These are phyloP conservation scores for Wilcoxina mikolae DNA, from an alignment of 495 filamentous ascomycete species.

Conservation along the genomic window DNA sequence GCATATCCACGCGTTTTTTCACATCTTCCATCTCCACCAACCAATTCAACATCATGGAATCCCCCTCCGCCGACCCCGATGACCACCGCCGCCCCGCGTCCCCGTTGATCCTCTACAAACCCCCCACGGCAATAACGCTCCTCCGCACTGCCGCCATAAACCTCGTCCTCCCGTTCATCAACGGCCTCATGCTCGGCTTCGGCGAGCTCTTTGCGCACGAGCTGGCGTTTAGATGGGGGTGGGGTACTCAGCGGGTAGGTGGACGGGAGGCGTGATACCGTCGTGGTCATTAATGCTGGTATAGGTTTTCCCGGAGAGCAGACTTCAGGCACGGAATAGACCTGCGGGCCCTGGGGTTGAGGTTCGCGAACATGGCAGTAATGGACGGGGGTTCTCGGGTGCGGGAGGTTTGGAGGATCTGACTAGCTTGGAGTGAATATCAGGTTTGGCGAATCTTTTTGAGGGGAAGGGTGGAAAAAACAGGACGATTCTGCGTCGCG, in stretches of 20 bases:
- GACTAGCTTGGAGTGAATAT: slow-evolving; percentile 18
- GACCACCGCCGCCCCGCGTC: slow-evolving; percentile 1
- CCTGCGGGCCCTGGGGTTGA: slow-evolving; percentile 54
- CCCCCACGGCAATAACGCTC: slow-evolving; percentile 71
- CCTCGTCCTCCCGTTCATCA: slow-evolving; percentile 83
- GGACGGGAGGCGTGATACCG: neutral
- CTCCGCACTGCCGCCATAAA: slow-evolving; percentile 88
- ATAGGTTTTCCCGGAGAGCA: slow-evolving; percentile 51
- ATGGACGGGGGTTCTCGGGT: neutral
- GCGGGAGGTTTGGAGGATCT: slow-evolving; percentile 11
- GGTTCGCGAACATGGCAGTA: slow-evolving; percentile 26
- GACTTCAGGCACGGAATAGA: slow-evolving; percentile 33
- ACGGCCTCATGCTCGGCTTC: slow-evolving; percentile 96
- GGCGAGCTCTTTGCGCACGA: slow-evolving; percentile 95
- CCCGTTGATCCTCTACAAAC: slow-evolving; percentile 69
- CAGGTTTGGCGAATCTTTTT: neutral
- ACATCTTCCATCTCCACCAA: too few relatives aligned
- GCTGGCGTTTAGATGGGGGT: slow-evolving; percentile 78
- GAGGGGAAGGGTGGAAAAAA: neutral
- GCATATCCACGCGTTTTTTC: too few relatives aligned
- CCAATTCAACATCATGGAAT: too few relatives aligned
- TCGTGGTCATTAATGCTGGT: slow-evolving; percentile 5
- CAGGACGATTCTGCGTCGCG: neutral
- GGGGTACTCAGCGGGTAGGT: slow-evolving; percentile 75
- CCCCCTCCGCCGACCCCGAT: too few relatives aligned